Evolutionary conservation across 2,329 filamentous ascomycete genomes (phyloP).

Genomic region (Periconia sp.): DNA sequence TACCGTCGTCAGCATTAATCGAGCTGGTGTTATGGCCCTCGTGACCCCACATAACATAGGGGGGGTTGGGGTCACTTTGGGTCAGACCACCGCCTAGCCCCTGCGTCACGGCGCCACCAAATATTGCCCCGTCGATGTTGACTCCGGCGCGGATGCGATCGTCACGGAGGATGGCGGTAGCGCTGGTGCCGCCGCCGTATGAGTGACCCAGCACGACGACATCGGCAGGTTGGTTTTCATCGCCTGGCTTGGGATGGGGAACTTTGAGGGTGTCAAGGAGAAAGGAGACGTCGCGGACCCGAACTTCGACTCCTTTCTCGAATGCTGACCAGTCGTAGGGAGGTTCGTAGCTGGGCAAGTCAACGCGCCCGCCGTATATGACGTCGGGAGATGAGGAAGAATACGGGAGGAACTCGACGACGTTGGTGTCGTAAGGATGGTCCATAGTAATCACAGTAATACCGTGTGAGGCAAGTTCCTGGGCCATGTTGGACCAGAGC

Average conservation of each 20-base stretch:
- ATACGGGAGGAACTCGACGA: constrained; percentile 44
- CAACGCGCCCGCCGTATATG: constrained; percentile 11
- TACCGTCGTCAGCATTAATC: too few species aligned
- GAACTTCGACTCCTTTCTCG: constrained; percentile 15
- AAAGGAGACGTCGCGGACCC: constrained; percentile 14
- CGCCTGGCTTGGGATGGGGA: neutral
- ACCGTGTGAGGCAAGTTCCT: constrained; percentile 49
- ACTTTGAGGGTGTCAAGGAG: constrained; percentile 11
- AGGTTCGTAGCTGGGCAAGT: constrained; percentile 5
- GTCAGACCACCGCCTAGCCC: too few species aligned
- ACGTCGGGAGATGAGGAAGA: constrained; percentile 36
- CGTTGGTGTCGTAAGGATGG: constrained; percentile 49
- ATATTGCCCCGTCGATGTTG: constrained; percentile 35
- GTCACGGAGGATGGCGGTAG: constrained; percentile 25
- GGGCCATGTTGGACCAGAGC: constrained; percentile 45
- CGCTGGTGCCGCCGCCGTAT: constrained; percentile 31
- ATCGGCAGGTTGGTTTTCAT: neutral
- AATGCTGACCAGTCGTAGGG: constrained; percentile 7
- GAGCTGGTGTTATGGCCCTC: too few species aligned
- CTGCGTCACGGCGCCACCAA: neutral
- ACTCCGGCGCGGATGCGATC: constrained; percentile 24
- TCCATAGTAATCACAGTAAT: constrained; percentile 52
- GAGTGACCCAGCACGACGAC: constrained; percentile 31
- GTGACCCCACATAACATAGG: too few species aligned
- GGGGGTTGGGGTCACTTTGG: too few species aligned